Conservation (phyloP, 257 asterid species). For the Voacanga thouarsii region DNA sequence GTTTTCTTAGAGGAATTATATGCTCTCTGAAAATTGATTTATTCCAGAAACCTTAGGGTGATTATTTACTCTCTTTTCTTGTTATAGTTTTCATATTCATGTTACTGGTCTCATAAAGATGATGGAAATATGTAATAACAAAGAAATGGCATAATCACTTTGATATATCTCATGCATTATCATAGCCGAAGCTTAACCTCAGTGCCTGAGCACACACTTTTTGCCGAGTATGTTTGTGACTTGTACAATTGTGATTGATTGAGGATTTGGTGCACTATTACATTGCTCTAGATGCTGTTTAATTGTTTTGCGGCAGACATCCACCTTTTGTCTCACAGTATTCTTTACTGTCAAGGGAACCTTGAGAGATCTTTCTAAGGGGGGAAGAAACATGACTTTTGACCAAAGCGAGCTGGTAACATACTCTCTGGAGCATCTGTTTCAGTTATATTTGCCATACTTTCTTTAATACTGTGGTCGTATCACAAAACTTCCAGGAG, state of each 20-base stretch:
- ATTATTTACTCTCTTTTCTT: background rate
- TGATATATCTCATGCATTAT: background rate
- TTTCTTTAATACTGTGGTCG: background rate
- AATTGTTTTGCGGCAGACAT: background rate
- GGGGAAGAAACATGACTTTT: constrained; percentile 21
- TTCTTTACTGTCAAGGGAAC: constrained; percentile 31
- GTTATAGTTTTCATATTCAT: no score
- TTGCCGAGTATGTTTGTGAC: background rate
- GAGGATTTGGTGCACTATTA: background rate
- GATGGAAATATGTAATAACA: no score
- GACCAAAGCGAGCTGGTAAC: constrained; percentile 25
- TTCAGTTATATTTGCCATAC: constrained; percentile 6
- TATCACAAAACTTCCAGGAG: constrained; percentile 24
- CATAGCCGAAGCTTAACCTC: background rate
- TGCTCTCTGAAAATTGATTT: background rate
- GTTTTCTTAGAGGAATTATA: background rate
- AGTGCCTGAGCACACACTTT: background rate
- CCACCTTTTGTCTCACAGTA: constrained; percentile 4
- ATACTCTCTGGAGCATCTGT: background rate
- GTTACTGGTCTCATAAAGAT: background rate
- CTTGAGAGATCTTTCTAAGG: constrained; percentile 34
- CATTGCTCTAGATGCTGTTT: constrained; percentile 1
- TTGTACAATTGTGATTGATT: background rate
- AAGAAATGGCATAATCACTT: no score
- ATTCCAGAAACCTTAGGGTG: background rate